Evolutionary conservation across 768 basidiomycete species (phyloP).

Genomic region (Exidia glandulosa): DNA sequence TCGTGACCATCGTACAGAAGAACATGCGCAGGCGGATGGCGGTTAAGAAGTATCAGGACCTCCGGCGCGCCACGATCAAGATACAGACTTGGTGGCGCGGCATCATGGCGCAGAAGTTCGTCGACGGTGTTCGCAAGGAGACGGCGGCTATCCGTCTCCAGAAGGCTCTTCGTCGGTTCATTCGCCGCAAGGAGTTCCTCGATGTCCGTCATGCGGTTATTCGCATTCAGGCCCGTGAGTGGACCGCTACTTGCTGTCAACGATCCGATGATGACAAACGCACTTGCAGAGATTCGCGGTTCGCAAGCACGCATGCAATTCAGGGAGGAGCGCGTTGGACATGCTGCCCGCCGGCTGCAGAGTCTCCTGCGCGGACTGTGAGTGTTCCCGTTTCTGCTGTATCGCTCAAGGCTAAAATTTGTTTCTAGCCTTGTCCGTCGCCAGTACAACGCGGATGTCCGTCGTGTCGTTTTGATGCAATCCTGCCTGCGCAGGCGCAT

Average conservation of each 20-base stretch:
- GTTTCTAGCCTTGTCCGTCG: conserved; percentile 44
- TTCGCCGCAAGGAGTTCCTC: conserved; percentile 63
- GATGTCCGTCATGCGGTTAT: conserved; percentile 51
- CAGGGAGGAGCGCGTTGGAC: conserved; percentile 39
- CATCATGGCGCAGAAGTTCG: conserved; percentile 62
- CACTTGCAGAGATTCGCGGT: conserved; percentile 70
- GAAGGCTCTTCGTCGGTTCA: conserved; percentile 52
- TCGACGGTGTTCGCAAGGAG: conserved; percentile 59
- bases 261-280: too few relatives aligned
- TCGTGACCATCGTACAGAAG: conserved; percentile 96
- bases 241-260: too few relatives aligned
- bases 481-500: conserved; percentile 83
- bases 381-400: too few relatives aligned
- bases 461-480: conserved; percentile 73
- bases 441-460: conserved; percentile 46
- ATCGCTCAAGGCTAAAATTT: too few relatives aligned
- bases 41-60: conserved; percentile 60
- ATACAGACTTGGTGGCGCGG: conserved; percentile 95
- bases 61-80: conserved; percentile 64
- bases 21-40: conserved; percentile 86
- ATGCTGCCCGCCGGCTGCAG: conserved; percentile 68
- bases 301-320: conserved; percentile 53
- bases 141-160: conserved; percentile 71
- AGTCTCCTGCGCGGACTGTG: conserved; percentile 78
- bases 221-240: conserved; percentile 72